Conservation (phyloP, 495 filamentous ascomycete genomes). For the Penicillium chermesinum region DNA sequence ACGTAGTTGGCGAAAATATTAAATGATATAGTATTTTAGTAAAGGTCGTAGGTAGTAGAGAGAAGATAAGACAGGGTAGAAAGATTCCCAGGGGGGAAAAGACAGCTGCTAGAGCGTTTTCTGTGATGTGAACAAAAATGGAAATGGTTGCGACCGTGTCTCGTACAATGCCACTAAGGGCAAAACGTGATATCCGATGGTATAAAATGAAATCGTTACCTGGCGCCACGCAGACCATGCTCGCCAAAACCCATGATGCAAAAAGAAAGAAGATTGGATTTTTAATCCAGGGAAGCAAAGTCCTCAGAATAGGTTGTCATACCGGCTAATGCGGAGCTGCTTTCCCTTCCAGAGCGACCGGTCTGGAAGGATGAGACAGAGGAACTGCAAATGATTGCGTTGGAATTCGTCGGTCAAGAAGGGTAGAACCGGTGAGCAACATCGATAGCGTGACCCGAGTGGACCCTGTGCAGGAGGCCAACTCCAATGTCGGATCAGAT, state of each 20-base stretch:
- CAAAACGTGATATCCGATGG: slow-evolving; percentile 8
- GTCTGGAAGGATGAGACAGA: slow-evolving; percentile 1
- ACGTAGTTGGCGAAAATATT: background rate
- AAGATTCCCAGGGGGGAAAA: slow-evolving; percentile 5
- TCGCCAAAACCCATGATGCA: slow-evolving; percentile 15
- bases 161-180: slow-evolving; percentile 18
- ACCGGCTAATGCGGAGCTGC: background rate
- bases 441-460: slow-evolving; percentile 1
- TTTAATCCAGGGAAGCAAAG: slow-evolving; percentile 8
- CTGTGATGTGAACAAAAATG: slow-evolving; percentile 2
- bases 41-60: slow-evolving; percentile 1
- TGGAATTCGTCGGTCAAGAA: background rate
- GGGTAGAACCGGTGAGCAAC: slow-evolving; percentile 2
- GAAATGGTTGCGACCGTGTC: slow-evolving; percentile 18
- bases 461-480: background rate
- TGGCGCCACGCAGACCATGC: slow-evolving; percentile 20
- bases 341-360: background rate
- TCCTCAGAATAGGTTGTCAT: background rate
- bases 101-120: slow-evolving; percentile 9
- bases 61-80: background rate
- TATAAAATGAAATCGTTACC: slow-evolving; percentile 13
- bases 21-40: slow-evolving; percentile 1
- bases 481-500: too few species aligned
- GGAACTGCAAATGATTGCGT: background rate
- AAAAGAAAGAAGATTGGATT: slow-evolving; percentile 1